Percentiles rank a stretch among this genome's conserved stretches.
These are phyloP conservation scores for Beauveria australis DNA, from an alignment of 2,329 filamentous ascomycete genomes.

Conservation along the genomic window DNA sequence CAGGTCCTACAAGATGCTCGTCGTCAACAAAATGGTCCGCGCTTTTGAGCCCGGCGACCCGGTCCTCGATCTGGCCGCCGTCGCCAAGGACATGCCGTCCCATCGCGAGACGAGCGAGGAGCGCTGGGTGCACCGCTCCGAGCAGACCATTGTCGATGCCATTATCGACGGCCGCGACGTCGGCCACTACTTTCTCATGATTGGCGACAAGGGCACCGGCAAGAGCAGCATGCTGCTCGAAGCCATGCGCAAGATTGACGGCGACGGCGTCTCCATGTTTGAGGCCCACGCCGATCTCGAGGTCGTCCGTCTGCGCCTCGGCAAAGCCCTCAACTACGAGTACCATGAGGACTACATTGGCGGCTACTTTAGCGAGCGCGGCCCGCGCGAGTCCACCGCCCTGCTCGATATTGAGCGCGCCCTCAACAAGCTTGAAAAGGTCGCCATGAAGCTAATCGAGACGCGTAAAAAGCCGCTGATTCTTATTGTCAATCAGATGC, in stretches of 20 bases:
- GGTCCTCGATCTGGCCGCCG: slow-evolving; percentile 70
- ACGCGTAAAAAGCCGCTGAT: slow-evolving; percentile 62
- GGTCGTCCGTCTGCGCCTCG: slow-evolving; percentile 86
- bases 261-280: slow-evolving; percentile 86
- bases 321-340: slow-evolving; percentile 91
- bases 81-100: slow-evolving; percentile 47
- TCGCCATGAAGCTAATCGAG: slow-evolving; percentile 65
- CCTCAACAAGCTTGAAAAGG: slow-evolving; percentile 96
- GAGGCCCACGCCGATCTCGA: slow-evolving; percentile 93
- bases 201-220: slow-evolving; percentile 93
- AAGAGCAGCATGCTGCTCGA: slow-evolving; percentile 96
- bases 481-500: slow-evolving; percentile 91
- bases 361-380: slow-evolving; percentile 87
- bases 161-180: slow-evolving; percentile 66
- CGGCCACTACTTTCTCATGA: slow-evolving; percentile 84
- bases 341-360: slow-evolving; percentile 98
- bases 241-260: slow-evolving; percentile 87
- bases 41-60: slow-evolving; percentile 91
- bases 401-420: slow-evolving; percentile 92
- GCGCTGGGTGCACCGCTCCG: slow-evolving; percentile 71
- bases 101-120: slow-evolving; percentile 31
- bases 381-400: slow-evolving; percentile 84
- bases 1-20: slow-evolving; percentile 78
- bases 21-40: slow-evolving; percentile 85
- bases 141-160: slow-evolving; percentile 73